Evolutionary conservation across 805 yeast genomes (phyloP).

Genomic region (Ogataea nitratoaversa): DNA sequence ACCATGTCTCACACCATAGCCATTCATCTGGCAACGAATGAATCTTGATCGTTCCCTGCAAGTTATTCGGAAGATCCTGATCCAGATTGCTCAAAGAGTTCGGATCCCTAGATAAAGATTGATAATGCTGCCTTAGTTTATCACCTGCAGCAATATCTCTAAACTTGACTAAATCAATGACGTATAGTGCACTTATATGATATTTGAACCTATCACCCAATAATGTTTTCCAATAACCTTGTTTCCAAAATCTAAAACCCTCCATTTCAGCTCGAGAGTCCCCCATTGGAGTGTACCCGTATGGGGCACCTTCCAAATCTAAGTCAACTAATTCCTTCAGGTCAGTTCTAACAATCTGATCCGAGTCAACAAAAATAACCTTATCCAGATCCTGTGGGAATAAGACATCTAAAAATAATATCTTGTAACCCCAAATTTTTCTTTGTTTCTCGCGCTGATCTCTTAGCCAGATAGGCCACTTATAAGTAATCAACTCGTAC

Average conservation of each 20-base stretch:
- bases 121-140: conserved; percentile 76
- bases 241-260: conserved; percentile 87
- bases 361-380: conserved; percentile 83
- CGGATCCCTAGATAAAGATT: conserved; percentile 73
- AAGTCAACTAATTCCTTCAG: conserved; percentile 61
- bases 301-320: conserved; percentile 77
- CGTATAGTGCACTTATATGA: conserved; percentile 81
- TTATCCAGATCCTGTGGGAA: conserved; percentile 76
- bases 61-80: conserved; percentile 89
- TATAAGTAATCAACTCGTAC: conserved; percentile 75
- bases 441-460: conserved; percentile 75
- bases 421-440: conserved; percentile 84
- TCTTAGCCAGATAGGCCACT: conserved; percentile 91
- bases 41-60: conserved; percentile 66
- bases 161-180: conserved; percentile 69
- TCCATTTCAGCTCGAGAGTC: conserved; percentile 77
- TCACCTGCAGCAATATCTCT: conserved; percentile 75
- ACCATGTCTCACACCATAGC: conserved; percentile 96
- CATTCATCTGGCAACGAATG: conserved; percentile 75
- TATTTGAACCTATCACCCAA: conserved; percentile 57
- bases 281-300: conserved; percentile 86
- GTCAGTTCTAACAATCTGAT: conserved; percentile 75
- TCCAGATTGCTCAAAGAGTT: conserved; percentile 77
- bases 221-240: conserved; percentile 79
- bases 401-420: conserved; percentile 78